Evolutionary conservation across 305 asterid genomes (phyloP).

Genomic region (Euphrasia arctica): DNA sequence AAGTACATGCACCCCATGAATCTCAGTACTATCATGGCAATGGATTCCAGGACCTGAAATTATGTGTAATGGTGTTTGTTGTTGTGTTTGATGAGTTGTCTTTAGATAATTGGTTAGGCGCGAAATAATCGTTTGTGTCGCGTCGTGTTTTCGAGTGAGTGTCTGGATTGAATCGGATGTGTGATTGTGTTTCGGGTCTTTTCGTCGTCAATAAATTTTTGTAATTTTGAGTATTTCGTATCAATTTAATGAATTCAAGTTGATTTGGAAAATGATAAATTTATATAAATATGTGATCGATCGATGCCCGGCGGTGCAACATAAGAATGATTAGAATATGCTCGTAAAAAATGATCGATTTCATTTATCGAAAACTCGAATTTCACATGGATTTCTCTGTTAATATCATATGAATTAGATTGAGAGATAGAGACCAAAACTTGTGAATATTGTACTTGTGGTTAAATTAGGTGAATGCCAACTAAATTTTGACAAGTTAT

Average conservation of each 20-base stretch:
- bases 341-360: no score
- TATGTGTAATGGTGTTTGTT: no score
- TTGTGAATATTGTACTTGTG: slow-evolving; percentile 14
- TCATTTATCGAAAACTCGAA: no score
- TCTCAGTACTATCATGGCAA: slow-evolving; percentile 52
- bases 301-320: no score
- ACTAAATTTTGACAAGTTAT: slow-evolving; percentile 10
- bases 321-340: no score
- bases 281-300: no score
- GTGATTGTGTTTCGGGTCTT: no score
- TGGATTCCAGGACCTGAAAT: slow-evolving; percentile 44
- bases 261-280: no score
- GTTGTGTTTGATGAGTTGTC: not conserved
- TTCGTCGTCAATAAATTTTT: not conserved
- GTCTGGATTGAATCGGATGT: not conserved
- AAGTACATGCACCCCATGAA: slow-evolving; percentile 66
- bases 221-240: no score
- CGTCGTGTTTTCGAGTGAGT: not conserved
- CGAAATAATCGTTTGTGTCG: no score
- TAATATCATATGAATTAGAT: not conserved
- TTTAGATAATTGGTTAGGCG: no score
- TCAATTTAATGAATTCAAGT: not conserved
- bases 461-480: slow-evolving; percentile 34
- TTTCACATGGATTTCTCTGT: no score
- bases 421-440: not conserved